A percentile compares a stretch with the other conserved stretches of the same genome.
These are phyloP conservation scores for Syzygium oleosum DNA, from an alignment of 345 rosid genomes.

Conservation along the genomic window DNA sequence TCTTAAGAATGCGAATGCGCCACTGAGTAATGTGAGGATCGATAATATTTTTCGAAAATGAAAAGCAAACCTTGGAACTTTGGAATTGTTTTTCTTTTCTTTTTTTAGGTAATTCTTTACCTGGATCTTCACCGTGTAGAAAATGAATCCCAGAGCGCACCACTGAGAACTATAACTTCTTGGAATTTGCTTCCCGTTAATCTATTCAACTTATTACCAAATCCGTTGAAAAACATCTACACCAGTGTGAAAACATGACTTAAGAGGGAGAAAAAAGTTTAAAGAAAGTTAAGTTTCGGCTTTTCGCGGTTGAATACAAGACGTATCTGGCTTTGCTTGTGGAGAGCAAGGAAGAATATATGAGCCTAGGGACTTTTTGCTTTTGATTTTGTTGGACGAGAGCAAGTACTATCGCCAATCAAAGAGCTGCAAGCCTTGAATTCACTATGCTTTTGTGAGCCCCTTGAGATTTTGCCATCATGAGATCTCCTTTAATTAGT, in stretches of 20 bases:
- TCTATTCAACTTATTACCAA: not conserved
- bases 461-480: not conserved
- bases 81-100: not conserved
- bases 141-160: not conserved
- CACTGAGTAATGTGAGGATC: not conserved
- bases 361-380: not conserved
- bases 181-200: not conserved
- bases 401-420: not conserved
- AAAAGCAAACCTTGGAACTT: not conserved
- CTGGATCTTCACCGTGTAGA: not conserved
- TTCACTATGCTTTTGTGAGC: not conserved
- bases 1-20: not conserved
- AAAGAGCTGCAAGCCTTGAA: not conserved
- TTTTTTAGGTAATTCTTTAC: not conserved
- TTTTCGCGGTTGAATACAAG: not conserved
- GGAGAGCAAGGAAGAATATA: not conserved
- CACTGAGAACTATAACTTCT: not conserved
- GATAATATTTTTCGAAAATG: not conserved
- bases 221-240: not conserved
- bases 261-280: not conserved
- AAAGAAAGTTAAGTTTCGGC: not conserved
- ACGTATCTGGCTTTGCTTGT: conserved; percentile 1
- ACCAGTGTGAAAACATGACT: not conserved
- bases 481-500: not conserved
- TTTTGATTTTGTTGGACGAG: not conserved